Evolutionary conservation across 257 asterid genomes (phyloP).

Genomic region (Solanum medicagineum): DNA sequence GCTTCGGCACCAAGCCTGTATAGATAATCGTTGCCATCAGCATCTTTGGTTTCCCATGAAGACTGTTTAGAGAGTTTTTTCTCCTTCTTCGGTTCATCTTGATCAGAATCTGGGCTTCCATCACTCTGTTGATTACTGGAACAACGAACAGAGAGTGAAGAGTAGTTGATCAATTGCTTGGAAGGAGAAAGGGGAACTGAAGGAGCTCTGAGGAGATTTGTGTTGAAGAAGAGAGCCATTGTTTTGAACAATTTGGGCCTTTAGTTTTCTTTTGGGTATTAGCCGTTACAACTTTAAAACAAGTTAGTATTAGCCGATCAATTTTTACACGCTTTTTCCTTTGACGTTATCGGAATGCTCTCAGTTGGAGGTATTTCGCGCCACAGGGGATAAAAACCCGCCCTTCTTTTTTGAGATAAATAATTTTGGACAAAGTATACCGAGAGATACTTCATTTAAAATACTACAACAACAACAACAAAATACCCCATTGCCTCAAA

Average conservation of each 20-base stretch:
- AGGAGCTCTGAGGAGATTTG: slow-evolving; percentile 24
- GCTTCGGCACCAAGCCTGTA: slow-evolving; percentile 88
- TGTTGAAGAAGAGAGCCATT: slow-evolving; percentile 16
- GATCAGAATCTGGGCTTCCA: slow-evolving; percentile 12
- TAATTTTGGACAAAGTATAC: too few species aligned
- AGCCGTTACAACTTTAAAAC: neutral
- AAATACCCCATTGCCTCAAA: too few species aligned
- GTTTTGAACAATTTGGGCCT: neutral
- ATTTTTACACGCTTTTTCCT: neutral
- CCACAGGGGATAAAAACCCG: neutral
- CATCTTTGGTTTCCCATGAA: slow-evolving; percentile 83
- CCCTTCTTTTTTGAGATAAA: neutral
- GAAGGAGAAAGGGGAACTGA: slow-evolving; percentile 7
- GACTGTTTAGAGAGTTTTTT: slow-evolving; percentile 61
- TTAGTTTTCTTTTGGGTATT: neutral
- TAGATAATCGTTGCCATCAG: slow-evolving; percentile 80
- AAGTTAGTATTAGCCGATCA: neutral
- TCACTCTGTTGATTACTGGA: slow-evolving; percentile 5
- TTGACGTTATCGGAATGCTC: neutral
- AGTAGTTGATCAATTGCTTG: neutral
- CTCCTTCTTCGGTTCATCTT: slow-evolving; percentile 10
- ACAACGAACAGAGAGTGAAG: neutral
- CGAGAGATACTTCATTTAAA: too few species aligned
- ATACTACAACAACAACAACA: too few species aligned
- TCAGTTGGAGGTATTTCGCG: neutral